Evolutionary conservation across 2,329 filamentous ascomycete species (phyloP).

Genomic region (Trichoderma sp.): DNA sequence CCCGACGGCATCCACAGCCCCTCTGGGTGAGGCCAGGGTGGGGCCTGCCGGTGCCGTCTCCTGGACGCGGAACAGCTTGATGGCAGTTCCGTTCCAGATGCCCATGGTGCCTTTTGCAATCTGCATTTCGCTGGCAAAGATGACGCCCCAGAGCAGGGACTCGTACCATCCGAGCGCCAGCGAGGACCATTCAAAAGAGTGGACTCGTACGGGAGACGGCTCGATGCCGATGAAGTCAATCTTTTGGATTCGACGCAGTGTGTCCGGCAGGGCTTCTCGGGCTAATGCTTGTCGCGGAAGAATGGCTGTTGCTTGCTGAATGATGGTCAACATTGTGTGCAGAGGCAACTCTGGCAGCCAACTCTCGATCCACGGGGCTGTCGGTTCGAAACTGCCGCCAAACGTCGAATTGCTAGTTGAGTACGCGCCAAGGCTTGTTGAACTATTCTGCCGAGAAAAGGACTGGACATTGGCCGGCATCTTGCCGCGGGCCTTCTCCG

Average conservation of each 20-base stretch:
- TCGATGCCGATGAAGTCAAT: conserved; percentile 73
- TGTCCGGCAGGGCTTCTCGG: conserved; percentile 49
- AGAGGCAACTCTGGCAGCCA: conserved; percentile 92
- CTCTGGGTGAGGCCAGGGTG: conserved; percentile 79
- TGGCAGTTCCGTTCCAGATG: conserved; percentile 88
- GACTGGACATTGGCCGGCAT: conserved; percentile 81
- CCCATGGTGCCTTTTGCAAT: conserved; percentile 84
- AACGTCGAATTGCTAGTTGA: conserved; percentile 60
- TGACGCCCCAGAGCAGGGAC: conserved; percentile 87
- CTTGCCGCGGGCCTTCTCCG: conserved; percentile 94
- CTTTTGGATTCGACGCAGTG: conserved; percentile 58
- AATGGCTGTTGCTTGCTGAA: conserved; percentile 64
- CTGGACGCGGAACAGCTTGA: conserved; percentile 88
- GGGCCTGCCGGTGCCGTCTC: conserved; percentile 80
- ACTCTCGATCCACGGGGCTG: conserved; percentile 82
- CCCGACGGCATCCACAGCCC: conserved; percentile 90
- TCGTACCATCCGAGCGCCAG: conserved; percentile 94
- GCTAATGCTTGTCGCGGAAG: conserved; percentile 55
- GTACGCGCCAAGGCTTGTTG: conserved; percentile 73
- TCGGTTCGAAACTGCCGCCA: conserved; percentile 70
- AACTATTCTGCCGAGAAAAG: conserved; percentile 90
- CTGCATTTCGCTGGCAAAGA: conserved; percentile 89
- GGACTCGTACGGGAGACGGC: conserved; percentile 71
- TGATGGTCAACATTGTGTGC: conserved; percentile 79
- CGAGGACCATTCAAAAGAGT: conserved; percentile 93